Percentiles rank a stretch among this genome's conserved stretches.
Evolutionary conservation across 1,139 yeast species (phyloP).

Genomic region (Yamadazyma triangularis): DNA sequence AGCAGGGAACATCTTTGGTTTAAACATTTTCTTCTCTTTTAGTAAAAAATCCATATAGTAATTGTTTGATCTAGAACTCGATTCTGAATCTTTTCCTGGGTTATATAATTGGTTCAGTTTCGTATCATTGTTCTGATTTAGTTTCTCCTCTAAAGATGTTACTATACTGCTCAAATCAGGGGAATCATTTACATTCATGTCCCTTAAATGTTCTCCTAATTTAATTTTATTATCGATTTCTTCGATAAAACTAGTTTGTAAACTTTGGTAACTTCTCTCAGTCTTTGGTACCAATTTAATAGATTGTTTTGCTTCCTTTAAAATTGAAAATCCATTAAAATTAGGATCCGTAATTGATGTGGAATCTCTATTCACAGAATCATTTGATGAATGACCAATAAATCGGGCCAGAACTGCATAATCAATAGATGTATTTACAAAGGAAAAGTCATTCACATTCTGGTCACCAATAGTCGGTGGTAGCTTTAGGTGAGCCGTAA

Average conservation of each 20-base stretch:
- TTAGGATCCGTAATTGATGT: slow-evolving; percentile 17
- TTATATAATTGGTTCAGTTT: slow-evolving; percentile 11
- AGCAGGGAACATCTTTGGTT: slow-evolving; percentile 1
- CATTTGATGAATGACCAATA: slow-evolving; percentile 41
- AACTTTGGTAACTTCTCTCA: no score
- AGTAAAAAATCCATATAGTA: slow-evolving; percentile 1
- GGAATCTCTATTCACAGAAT: slow-evolving; percentile 23
- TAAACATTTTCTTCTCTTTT: not conserved
- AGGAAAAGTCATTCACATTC: slow-evolving; percentile 18
- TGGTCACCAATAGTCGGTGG: slow-evolving; percentile 38
- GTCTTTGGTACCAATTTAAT: slow-evolving; percentile 31
- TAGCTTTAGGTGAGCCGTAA: slow-evolving; percentile 30
- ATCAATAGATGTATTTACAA: slow-evolving; percentile 26
- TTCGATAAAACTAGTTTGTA: no score
- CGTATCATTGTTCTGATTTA: slow-evolving; percentile 1
- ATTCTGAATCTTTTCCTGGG: slow-evolving; percentile 5
- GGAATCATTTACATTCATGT: not conserved
- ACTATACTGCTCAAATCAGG: slow-evolving; percentile 4
- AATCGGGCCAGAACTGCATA: slow-evolving; percentile 39
- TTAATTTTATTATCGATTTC: slow-evolving; percentile 22
- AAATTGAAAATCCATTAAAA: slow-evolving; percentile 41
- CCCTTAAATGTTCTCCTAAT: no score
- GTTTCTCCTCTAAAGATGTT: slow-evolving; percentile 5
- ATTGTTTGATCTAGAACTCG: not conserved
- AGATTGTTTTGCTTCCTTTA: slow-evolving; percentile 22